Conservation (phyloP, 768 basidiomycete species). For the Saitozyma podzolica region DNA sequence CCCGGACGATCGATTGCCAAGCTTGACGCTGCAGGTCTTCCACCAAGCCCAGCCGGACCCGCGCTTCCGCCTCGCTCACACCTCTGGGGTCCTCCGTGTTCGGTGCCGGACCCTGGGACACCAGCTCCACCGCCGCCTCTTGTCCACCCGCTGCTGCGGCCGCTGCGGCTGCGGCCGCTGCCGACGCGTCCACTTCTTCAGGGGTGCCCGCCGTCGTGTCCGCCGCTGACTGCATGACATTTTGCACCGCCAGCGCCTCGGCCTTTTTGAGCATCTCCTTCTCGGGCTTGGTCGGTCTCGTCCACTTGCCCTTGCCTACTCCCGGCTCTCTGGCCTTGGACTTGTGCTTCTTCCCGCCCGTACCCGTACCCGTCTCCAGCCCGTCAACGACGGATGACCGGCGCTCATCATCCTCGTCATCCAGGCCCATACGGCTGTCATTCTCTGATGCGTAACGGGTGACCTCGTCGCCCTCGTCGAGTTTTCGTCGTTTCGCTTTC, state of each 20-base stretch:
- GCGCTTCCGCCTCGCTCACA: constrained; percentile 32
- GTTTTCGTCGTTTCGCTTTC: constrained; percentile 19
- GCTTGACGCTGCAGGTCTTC: constrained; percentile 38
- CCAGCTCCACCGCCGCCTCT: constrained; percentile 6
- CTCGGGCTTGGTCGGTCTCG: constrained; percentile 27
- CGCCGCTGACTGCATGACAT: too few relatives aligned
- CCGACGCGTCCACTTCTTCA: constrained; percentile 2
- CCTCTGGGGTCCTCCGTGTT: constrained; percentile 36
- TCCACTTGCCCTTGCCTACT: constrained; percentile 41
- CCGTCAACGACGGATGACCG: constrained; percentile 5
- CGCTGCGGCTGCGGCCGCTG: not conserved
- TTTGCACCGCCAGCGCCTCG: constrained; percentile 11
- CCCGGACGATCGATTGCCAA: constrained; percentile 37
- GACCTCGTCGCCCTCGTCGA: constrained; percentile 14
- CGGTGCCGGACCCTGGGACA: constrained; percentile 3
- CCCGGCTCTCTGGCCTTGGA: constrained; percentile 37
- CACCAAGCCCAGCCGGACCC: constrained; percentile 27
- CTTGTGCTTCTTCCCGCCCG: constrained; percentile 5
- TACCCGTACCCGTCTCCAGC: too few relatives aligned
- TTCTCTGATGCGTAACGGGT: constrained; percentile 14
- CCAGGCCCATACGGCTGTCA: constrained; percentile 7
- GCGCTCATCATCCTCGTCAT: constrained; percentile 5
- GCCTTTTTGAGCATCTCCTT: constrained; percentile 19
- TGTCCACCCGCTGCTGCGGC: not conserved
- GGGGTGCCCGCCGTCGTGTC: too few relatives aligned